Evolutionary conservation across 305 asterid species (phyloP), one percentile per base, ranked within the genome.

Genomic region (Ruellia speciosa): DNA sequence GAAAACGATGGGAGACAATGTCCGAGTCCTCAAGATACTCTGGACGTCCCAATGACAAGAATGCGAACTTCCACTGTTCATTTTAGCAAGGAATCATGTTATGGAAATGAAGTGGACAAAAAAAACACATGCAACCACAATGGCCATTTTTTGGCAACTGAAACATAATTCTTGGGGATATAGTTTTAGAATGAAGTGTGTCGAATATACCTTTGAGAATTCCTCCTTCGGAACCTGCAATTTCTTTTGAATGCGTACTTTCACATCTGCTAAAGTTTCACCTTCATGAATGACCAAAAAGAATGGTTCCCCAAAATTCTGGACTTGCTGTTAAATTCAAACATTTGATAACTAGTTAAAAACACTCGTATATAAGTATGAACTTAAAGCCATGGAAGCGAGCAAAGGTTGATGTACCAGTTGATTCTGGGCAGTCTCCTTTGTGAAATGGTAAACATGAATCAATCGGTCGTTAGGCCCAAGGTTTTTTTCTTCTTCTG

Each of bases 301-400:
- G 70, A 87, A 85, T 54, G 96, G 96, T 56, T 87, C 96, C 66
- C 96, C 96, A 33, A 87, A 87, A 68, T 87, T 87, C 75, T 83
- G 88, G 65, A 87, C 78, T 72, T 82, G 89, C 96, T 81, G 86
- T 58, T 20, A 4, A 47, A n/a, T 15, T 5, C 6, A 34, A 35
- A 33, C 6, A 15, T 14, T 8, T 12, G 7, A 10, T 43, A 43
- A 14, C 15, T 43, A 12, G 9, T 15, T 47, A 59, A 49, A 49
- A 46, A 54, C 18, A 19, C 52, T 10, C 34, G 10, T 12, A 34
- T 10, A 6, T 50, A 31, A n/a, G 24, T 31, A 54, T 49, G 24
- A 31, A 56, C 2, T 43, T 58, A 20, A 17, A 58, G 33, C 56
- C 59, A 51, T 31, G 56, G 39, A 60, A 54, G 49, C 35, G 52